These are phyloP conservation scores for Pichia cabralensis DNA, from an alignment of 805 yeast genomes.

Conservation along the genomic window DNA sequence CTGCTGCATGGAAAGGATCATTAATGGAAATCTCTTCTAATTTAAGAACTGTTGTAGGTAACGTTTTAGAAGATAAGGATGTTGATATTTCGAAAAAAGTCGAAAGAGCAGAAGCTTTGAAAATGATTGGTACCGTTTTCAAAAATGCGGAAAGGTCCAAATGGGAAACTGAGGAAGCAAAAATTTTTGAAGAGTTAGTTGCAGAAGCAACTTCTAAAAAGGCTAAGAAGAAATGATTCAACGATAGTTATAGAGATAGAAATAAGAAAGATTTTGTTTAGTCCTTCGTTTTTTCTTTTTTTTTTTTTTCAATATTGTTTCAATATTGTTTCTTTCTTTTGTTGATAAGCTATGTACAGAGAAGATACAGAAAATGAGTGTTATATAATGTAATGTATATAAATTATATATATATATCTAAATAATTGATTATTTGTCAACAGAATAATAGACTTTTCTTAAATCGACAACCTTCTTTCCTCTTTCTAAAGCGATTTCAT, in stretches of 20 bases:
- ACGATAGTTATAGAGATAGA: no score
- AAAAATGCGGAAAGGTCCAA: conserved; percentile 57
- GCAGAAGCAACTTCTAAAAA: conserved; percentile 68
- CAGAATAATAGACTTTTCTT: conserved; percentile 70
- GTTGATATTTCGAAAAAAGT: conserved; percentile 53
- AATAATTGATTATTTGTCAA: conserved; percentile 10
- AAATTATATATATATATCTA: background rate
- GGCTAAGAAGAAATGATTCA: conserved; percentile 34
- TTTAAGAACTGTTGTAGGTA: conserved; percentile 74
- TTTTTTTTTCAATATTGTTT: no score
- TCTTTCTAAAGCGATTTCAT: conserved; percentile 81
- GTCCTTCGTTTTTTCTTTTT: background rate
- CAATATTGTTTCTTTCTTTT: no score
- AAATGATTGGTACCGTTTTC: conserved; percentile 64
- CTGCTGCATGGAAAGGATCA: conserved; percentile 94
- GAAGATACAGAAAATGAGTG: no score
- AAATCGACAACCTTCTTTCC: conserved; percentile 94
- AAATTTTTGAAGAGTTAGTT: conserved; percentile 84
- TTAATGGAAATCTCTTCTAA: conserved; percentile 75
- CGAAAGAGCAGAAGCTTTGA: conserved; percentile 71
- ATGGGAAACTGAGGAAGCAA: conserved; percentile 88
- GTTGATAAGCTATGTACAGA: no score
- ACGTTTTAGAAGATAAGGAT: conserved; percentile 57
- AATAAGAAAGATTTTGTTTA: no score
- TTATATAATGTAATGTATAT: no score